Percentiles rank a stretch among this genome's conserved stretches.
phyloP scores from a whole-genome alignment of 352 stramenopile genomes.

The Phytophthora boehmeriae region DNA sequence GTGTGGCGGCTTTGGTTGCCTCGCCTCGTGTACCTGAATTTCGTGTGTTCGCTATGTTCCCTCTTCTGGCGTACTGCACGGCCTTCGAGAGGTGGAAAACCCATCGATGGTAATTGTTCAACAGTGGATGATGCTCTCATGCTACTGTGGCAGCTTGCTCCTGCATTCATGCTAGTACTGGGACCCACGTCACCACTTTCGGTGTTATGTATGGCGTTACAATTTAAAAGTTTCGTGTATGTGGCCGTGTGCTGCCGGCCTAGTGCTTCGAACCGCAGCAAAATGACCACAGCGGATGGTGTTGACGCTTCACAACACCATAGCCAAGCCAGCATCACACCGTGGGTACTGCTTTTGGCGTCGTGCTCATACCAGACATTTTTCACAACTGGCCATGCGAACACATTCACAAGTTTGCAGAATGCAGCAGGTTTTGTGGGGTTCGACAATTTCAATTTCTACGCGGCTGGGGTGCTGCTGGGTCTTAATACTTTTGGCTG shows the following conservation, averaged over 20 bases:
- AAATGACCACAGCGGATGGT: neutral
- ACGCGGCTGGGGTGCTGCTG: conserved; percentile 72
- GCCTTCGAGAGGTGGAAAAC: conserved; percentile 2
- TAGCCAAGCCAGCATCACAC: conserved; percentile 4
- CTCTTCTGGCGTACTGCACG: conserved; percentile 16
- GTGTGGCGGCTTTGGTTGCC: conserved; percentile 66
- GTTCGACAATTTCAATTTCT: conserved; percentile 88
- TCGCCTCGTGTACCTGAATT: conserved; percentile 53
- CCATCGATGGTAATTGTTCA: neutral
- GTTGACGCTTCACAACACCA: neutral
- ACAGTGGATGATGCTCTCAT: conserved; percentile 21
- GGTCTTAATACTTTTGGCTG: conserved; percentile 90
- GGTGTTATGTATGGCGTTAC: conserved; percentile 48
- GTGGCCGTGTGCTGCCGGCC: conserved; percentile 30
- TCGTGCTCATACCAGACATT: conserved; percentile 74
- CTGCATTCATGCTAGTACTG: conserved; percentile 64
- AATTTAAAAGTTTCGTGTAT: conserved; percentile 51
- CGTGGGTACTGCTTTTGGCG: conserved; percentile 68
- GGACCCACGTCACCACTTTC: conserved; percentile 67
- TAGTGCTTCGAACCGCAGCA: neutral
- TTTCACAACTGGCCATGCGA: conserved; percentile 89
- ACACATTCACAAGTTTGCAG: conserved; percentile 91
- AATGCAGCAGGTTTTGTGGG: conserved; percentile 90
- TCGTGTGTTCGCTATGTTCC: conserved; percentile 26
- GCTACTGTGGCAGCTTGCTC: conserved; percentile 52